Evolutionary conservation across 2,329 filamentous ascomycete genomes (phyloP).

Genomic region (Plenodomus lindquistii): DNA sequence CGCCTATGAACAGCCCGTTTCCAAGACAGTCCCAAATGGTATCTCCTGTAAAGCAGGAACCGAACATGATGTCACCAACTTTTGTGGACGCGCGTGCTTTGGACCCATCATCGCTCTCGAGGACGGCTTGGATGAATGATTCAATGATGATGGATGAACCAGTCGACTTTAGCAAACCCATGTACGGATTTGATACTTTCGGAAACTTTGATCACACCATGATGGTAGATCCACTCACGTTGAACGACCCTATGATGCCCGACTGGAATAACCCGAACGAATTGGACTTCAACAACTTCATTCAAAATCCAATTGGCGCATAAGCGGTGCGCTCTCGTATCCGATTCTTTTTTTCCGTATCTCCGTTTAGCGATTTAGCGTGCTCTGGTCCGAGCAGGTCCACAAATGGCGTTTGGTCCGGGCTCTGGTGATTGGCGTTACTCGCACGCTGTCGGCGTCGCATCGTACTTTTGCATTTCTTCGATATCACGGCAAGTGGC

Average conservation of each 20-base stretch:
- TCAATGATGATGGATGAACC: slow-evolving; percentile 44
- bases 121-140: slow-evolving; percentile 36
- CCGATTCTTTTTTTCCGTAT: slow-evolving; percentile 22
- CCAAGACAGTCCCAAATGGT: slow-evolving; percentile 39
- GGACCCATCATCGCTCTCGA: slow-evolving; percentile 36
- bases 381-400: slow-evolving; percentile 22
- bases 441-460: background rate
- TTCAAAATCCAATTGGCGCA: slow-evolving; percentile 40
- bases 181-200: slow-evolving; percentile 39
- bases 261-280: slow-evolving; percentile 42
- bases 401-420: slow-evolving; percentile 22
- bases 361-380: slow-evolving; percentile 42
- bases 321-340: slow-evolving; percentile 24
- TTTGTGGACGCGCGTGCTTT: slow-evolving; percentile 36
- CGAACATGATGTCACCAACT: slow-evolving; percentile 31
- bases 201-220: slow-evolving; percentile 36
- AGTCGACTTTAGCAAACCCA: slow-evolving; percentile 41
- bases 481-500: background rate
- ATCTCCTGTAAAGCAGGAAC: slow-evolving; percentile 37
- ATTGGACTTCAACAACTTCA: slow-evolving; percentile 43
- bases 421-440: background rate
- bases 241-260: slow-evolving; percentile 40
- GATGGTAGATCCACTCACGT: slow-evolving; percentile 39
- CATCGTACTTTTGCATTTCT: background rate
- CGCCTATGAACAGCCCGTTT: slow-evolving; percentile 45